phyloP scores from a whole-genome alignment of 192 early-diverging fungal species.

The Coemansia sp. region DNA sequence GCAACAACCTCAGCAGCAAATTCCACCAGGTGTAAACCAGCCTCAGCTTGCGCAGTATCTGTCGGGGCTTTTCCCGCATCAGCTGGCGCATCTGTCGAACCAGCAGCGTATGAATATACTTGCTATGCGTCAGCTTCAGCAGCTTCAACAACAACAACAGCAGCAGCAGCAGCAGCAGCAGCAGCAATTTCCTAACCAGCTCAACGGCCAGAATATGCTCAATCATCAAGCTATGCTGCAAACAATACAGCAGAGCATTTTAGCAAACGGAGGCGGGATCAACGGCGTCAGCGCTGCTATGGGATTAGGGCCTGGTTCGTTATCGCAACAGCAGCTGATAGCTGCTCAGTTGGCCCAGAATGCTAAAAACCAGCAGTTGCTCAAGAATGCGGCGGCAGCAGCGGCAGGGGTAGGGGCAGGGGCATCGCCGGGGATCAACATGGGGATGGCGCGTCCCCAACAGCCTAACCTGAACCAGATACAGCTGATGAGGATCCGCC shows the following conservation, averaged over 20 bases:
- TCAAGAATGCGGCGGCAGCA: conserved; percentile 11
- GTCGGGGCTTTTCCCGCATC: conserved; percentile 45
- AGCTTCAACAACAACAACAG: conserved; percentile 40
- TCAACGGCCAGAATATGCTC: conserved; percentile 11
- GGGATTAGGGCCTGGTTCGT: not conserved
- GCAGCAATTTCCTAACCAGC: conserved; percentile 24
- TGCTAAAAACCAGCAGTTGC: conserved; percentile 40
- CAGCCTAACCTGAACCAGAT: conserved; percentile 33
- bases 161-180: conserved; percentile 23
- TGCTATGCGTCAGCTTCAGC: conserved; percentile 49
- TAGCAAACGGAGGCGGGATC: conserved; percentile 21
- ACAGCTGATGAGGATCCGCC: conserved; percentile 42
- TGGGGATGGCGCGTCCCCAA: conserved; percentile 13
- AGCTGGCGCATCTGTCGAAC: conserved; percentile 47
- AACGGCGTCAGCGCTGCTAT: conserved; percentile 11
- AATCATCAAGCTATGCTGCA: conserved; percentile 30
- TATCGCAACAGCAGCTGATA: conserved; percentile 29
- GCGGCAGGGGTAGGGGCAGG: conserved; percentile 9
- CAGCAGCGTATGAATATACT: conserved; percentile 45
- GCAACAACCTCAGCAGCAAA: conserved; percentile 1
- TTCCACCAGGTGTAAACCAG: conserved; percentile 30
- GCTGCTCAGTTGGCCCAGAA: conserved; percentile 42
- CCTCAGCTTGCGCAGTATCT: conserved; percentile 49
- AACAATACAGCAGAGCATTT: conserved; percentile 20
- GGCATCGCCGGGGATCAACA: not conserved